Percentiles rank a stretch among this genome's conserved stretches.
Conservation (phyloP, 1,284 basidiomycete genomes). For the Ceratobasidium sp. region DNA sequence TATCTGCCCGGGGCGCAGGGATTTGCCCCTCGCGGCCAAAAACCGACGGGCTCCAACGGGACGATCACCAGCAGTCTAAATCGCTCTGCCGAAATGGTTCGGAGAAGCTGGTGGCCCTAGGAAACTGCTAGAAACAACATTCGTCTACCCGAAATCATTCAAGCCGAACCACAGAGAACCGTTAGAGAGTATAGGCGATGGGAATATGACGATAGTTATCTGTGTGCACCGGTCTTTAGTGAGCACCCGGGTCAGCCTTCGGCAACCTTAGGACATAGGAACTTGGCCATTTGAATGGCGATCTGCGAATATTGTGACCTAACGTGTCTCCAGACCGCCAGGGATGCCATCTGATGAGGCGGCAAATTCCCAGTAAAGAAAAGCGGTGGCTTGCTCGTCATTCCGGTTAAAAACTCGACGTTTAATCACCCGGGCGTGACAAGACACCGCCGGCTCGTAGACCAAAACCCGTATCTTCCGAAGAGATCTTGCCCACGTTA, state of each 20-base stretch:
- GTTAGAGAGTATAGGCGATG: conserved; percentile 6
- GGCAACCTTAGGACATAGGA: conserved; percentile 17
- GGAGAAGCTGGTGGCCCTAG: conserved; percentile 8
- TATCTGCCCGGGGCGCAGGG: conserved; percentile 6
- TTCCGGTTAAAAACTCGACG: neutral
- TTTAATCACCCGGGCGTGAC: neutral
- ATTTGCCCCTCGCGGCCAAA: neutral
- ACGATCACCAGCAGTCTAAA: neutral
- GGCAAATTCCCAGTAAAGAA: conserved; percentile 29
- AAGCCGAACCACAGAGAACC: neutral
- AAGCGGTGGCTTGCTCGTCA: neutral
- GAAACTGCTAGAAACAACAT: neutral
- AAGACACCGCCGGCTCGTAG: conserved; percentile 16
- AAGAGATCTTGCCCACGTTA: neutral
- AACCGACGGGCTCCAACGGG: conserved; percentile 7
- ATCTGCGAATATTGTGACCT: neutral
- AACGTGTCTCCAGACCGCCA: neutral
- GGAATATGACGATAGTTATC: conserved; percentile 4
- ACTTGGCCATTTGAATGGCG: neutral
- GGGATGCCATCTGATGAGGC: conserved; percentile 13
- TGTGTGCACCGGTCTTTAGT: conserved; percentile 16
- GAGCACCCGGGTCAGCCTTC: neutral
- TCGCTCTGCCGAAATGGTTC: neutral
- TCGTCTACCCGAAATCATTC: neutral
- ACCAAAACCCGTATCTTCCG: neutral